phyloP scores from a whole-genome alignment of 2,329 filamentous ascomycete species.

The Aspergillus viridinutans region DNA sequence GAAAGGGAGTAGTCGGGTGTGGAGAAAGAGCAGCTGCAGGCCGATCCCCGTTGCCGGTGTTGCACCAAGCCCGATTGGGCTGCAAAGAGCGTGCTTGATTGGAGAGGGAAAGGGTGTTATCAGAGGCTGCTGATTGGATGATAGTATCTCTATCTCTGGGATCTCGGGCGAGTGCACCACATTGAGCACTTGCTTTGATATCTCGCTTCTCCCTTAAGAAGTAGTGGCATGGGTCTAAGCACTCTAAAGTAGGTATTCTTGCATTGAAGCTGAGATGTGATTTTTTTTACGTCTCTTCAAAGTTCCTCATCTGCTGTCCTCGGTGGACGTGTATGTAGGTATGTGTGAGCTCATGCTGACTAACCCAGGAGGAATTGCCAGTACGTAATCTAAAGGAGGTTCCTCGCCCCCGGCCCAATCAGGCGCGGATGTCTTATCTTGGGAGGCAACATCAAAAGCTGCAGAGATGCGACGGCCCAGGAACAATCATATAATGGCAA shows the following conservation, averaged over 20 bases:
- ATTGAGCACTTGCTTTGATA: not conserved
- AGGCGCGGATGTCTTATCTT: constrained; percentile 27
- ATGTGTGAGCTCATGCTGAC: not conserved
- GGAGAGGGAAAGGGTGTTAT: constrained; percentile 19
- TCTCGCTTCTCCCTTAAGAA: not conserved
- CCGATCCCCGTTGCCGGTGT: constrained; percentile 25
- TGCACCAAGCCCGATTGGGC: constrained; percentile 18
- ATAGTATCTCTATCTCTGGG: not conserved
- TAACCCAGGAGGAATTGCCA: constrained; percentile 4
- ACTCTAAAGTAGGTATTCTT: not conserved
- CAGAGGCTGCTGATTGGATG: constrained; percentile 22
- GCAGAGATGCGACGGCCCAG: not conserved
- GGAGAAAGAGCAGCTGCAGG: constrained; percentile 21
- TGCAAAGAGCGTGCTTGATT: constrained; percentile 14
- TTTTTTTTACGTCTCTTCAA: not conserved
- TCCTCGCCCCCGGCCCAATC: constrained; percentile 26
- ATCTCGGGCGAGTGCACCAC: not conserved
- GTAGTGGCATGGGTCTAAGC: no score
- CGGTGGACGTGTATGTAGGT: not conserved
- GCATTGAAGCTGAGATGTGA: not conserved
- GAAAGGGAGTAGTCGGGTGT: constrained; percentile 8
- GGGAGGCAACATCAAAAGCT: constrained; percentile 11
- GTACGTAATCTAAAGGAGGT: constrained; percentile 32
- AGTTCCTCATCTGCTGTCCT: not conserved
- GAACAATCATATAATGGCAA: not conserved